Evolutionary conservation across 192 early-diverging fungal species (phyloP).

Genomic region (Coemansia sp.): DNA sequence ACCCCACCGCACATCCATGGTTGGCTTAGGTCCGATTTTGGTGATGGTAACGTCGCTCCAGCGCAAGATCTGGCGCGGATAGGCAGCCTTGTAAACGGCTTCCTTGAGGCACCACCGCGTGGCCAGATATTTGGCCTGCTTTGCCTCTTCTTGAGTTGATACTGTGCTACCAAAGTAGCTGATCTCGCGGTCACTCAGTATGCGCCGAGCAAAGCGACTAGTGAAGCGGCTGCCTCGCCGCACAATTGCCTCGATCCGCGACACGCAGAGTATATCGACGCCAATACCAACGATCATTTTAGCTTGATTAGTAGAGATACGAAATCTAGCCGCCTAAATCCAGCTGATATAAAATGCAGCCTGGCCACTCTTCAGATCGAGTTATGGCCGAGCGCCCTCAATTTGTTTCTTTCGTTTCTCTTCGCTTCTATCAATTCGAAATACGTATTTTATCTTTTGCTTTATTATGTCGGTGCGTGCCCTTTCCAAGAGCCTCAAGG

Average conservation of each 20-base stretch:
- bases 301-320: background rate
- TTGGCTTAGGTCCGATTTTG: constrained; percentile 18
- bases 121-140: constrained; percentile 25
- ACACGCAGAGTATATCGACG: constrained; percentile 69
- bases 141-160: background rate
- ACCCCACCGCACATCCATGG: constrained; percentile 19
- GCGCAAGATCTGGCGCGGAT: constrained; percentile 26
- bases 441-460: background rate
- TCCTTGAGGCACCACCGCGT: constrained; percentile 50
- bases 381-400: background rate
- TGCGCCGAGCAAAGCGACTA: constrained; percentile 58
- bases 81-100: constrained; percentile 47
- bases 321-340: background rate
- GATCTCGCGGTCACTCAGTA: constrained; percentile 55
- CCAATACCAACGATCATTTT: constrained; percentile 77
- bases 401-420: background rate
- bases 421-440: background rate
- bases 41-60: constrained; percentile 35
- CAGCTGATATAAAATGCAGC: background rate
- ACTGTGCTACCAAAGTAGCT: background rate
- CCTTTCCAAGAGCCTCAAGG: constrained; percentile 71
- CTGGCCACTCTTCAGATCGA: background rate
- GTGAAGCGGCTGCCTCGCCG: constrained; percentile 43
- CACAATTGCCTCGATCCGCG: constrained; percentile 61
- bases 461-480: constrained; percentile 32